phyloP scores from a whole-genome alignment of 2,329 filamentous ascomycete species.

The Penicillium psychrosexuale region DNA sequence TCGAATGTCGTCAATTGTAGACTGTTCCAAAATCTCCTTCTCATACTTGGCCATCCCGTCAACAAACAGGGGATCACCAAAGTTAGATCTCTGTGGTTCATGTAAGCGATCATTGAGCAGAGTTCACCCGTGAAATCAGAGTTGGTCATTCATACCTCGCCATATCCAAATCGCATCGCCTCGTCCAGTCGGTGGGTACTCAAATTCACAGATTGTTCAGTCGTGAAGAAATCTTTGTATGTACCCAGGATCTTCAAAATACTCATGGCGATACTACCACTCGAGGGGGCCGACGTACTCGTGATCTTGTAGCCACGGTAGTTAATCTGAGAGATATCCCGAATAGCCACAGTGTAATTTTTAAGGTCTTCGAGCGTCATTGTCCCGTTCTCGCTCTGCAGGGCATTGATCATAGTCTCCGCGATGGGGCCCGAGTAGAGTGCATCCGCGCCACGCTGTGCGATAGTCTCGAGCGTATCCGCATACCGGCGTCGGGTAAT shows the following conservation, averaged over 20 bases:
- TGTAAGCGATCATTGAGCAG: constrained; percentile 9
- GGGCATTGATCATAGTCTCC: constrained; percentile 65
- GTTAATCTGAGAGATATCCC: constrained; percentile 60
- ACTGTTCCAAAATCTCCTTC: constrained; percentile 61
- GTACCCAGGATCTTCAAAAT: constrained; percentile 81
- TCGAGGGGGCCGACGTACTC: constrained; percentile 66
- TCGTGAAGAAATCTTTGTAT: constrained; percentile 62
- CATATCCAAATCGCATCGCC: constrained; percentile 86
- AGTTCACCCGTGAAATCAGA: background rate
- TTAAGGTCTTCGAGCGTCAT: constrained; percentile 78
- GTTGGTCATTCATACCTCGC: constrained; percentile 39
- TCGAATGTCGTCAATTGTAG: constrained; percentile 59
- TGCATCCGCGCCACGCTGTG: constrained; percentile 65
- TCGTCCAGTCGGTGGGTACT: constrained; percentile 82
- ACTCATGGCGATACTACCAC: constrained; percentile 71
- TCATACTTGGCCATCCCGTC: constrained; percentile 62
- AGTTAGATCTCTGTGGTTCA: constrained; percentile 58
- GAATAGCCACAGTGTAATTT: constrained; percentile 66
- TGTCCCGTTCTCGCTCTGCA: constrained; percentile 71
- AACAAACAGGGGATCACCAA: constrained; percentile 81
- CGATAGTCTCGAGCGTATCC: constrained; percentile 73
- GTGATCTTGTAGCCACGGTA: constrained; percentile 71
- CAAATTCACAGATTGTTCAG: constrained; percentile 55
- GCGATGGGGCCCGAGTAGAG: constrained; percentile 75
- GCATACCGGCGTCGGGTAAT: constrained; percentile 82